Evolutionary conservation across 2,329 filamentous ascomycete genomes (phyloP), one percentile per base, ranked within the genome.

Genomic region (Penicillium sclerotiorum): DNA sequence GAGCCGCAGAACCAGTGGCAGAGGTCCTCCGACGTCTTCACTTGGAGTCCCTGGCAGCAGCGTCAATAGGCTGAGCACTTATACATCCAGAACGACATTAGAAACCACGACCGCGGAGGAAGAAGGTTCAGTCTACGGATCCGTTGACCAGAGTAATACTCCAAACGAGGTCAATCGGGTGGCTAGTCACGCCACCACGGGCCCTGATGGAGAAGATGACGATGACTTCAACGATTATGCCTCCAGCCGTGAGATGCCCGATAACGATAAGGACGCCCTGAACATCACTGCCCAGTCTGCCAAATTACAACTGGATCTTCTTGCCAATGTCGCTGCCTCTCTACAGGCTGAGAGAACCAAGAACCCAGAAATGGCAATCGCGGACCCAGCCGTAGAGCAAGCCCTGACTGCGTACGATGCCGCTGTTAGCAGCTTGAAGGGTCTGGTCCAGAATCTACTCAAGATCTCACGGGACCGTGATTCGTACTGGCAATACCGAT

Each of bases 271-370:
- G 66, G 94, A 99, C 68, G 92, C 94, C 1, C 92, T 97, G 72
- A 93, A 93, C 68, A 97, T 99, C 64, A 96, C 93, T 3, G 94
- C 94, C 0, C 93, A 97, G 69, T 97, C 94, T 12, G 91, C 91
- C 9, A 93, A 89, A 67, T 74, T 97, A 25, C 94, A 99, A 70
- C 82, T 99, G 5, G 93, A 97, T 65, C 87, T 96, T 35, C 83
- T 99, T 59, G 85, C 88, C 6, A 87, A 89, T 60, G 90, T 99
- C 21, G 90, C 91, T 49, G 77, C 84, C n/a, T 92, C 92, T 3
- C 76, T 97, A 42, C 82, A 92, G 56, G 74, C 78, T 1, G 89
- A 96, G 70, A 83, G 83, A 47, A 71, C 78, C 5, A 85, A 81
- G 60, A 89, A 88, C 52, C 89, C 93, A 0, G 77, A 78, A 11